Base-by-base conservation (phyloP, 495 filamentous ascomycete species). In the Penicillium canescens region DNA sequence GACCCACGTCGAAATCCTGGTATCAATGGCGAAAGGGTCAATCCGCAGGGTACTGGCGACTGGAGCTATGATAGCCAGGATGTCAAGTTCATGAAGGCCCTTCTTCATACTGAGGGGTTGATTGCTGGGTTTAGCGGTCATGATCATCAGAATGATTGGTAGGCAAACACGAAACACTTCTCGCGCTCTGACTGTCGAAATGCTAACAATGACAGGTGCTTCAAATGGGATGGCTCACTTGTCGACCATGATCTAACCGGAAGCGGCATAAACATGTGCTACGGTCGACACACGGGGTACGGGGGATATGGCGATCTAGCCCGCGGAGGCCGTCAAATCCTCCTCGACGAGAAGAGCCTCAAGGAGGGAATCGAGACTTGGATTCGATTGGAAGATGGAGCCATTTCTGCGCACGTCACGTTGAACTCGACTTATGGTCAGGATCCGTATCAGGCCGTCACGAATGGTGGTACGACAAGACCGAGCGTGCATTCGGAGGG, bases 141-240 rank as follows among this genome's bases (percentile, higher is more conserved):
- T 53, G 87, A 90, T 55, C 87, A 92, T 65, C 82, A 82, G 0
- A 76, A 88, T 61, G 81, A 81, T 26, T 90, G 86, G 86, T 90
- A 64, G 14, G 57, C 7, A 14, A 4, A 16, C 18, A 18, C 18
- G 18, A 18, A 18, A 18, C 18, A 18, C 18, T 18, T 18, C 18
- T 1, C 18, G 1, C 1, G 18, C 18, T 18, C 18, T 18, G 18
- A 18, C 18, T 18, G 6, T 21, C 12, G 13, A 3, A 7, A 11
- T 36, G 10, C 34, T 44, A 31, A 56, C n/a, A 13, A 9, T 12
- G 8, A 10, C 36, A 72, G 69, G 69, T 72, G 70, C 45, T 72
- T 68, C 42, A 73, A 72, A 48, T 76, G 73, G 74, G 61, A 70
- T n/a, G 48, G 54, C 0, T 24, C 46, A 1, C 53, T 67, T 6